phyloP scores from a whole-genome alignment of 805 yeast species.

The Myxozyma mucilagina region DNA sequence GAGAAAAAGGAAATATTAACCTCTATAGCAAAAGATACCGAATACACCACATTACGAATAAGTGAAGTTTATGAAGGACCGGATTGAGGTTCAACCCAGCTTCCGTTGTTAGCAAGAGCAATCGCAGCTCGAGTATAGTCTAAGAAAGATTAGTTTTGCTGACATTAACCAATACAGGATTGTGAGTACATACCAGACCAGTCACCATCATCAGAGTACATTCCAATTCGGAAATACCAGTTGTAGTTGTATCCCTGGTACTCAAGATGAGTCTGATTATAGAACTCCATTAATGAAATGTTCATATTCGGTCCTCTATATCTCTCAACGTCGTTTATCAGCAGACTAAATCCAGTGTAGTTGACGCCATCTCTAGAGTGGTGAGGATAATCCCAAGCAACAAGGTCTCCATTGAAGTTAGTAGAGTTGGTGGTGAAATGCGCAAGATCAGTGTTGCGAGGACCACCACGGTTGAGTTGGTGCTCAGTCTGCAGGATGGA shows the following conservation, averaged over 20 bases:
- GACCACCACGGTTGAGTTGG: constrained; percentile 31
- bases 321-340: constrained; percentile 78
- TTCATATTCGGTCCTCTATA: constrained; percentile 57
- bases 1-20: background rate
- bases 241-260: constrained; percentile 26
- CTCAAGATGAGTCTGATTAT: constrained; percentile 19
- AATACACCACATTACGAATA: background rate
- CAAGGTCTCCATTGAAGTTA: constrained; percentile 28
- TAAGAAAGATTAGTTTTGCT: background rate
- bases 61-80: constrained; percentile 26
- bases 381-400: constrained; percentile 29
- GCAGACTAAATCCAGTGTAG: constrained; percentile 57
- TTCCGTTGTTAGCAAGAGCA: constrained; percentile 29
- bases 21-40: background rate
- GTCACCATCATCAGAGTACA: constrained; percentile 29
- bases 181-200: constrained; percentile 16
- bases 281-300: constrained; percentile 45
- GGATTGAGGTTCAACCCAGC: constrained; percentile 29
- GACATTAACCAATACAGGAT: background rate
- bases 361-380: constrained; percentile 13
- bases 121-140: constrained; percentile 32
- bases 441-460: constrained; percentile 30
- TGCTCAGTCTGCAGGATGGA: constrained; percentile 75
- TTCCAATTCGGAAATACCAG: constrained; percentile 31
- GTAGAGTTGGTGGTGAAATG: constrained; percentile 29